Evolutionary conservation across 2,329 filamentous ascomycete genomes (phyloP), one percentile per base, ranked within the genome.

Genomic region (Diplodia intermedia): DNA sequence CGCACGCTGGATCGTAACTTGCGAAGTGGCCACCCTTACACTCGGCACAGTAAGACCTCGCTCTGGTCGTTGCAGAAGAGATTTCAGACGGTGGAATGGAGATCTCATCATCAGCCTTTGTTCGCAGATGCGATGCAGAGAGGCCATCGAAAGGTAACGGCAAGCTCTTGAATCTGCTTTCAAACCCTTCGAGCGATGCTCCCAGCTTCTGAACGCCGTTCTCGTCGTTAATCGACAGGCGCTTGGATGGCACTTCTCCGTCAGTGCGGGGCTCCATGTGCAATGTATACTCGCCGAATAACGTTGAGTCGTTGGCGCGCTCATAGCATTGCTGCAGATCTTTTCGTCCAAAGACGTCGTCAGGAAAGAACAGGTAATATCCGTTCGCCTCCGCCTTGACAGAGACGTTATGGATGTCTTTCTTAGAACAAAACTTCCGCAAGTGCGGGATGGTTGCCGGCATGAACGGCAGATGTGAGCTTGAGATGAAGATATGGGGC

Each of bases 401-500:
- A 5, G 18, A 31, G 14, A 38, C 20, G 18, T n/a, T 11, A 7
- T 1, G n/a, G 5, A 36, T 9, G 18, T 52, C 43, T 54, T 14
- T 43, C 23, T 14, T 11, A 36, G 33, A 11, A 15, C 62, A 6
- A 9, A 53, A n/a, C 20, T 43, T 33, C 7, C 40, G 49, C 11
- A 61, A 31, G 18, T 61, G 49, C 18, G 33, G 33, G 7, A 54
- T 49, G 6, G 20, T 62, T 11, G 15, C 3, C 14, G 31, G 26
- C 11, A 31, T 4, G 23, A 52, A 67, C 20, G 55, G 56, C n/a
- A 62, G 26, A 8, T 62, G 15, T 18, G 29, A 53, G 15, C 55
- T 53, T 18, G 66, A 61, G 12, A 67, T 62, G 66, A 62, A 67
- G 31, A 67, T 67, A 53, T 67, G 49, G 20, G 66, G 55, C 20